Evolutionary conservation across 176 grass and related monocot species (phyloP).

Genomic region (Aegilops sharonensis): DNA sequence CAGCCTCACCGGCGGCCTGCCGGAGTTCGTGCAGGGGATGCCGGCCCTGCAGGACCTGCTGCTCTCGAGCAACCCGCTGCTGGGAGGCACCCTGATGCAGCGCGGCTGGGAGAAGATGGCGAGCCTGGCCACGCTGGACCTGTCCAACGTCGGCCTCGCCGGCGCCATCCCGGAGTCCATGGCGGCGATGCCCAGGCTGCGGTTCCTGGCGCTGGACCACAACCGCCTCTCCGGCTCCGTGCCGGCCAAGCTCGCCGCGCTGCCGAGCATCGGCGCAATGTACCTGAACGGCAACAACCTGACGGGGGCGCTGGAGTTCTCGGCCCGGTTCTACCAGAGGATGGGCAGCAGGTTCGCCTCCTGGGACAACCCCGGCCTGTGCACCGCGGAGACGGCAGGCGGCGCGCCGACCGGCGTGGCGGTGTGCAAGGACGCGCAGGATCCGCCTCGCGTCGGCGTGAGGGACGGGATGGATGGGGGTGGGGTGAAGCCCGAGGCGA

Average conservation of each 20-base stretch:
- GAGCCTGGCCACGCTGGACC: slow-evolving; percentile 62
- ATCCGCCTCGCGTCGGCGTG: not conserved
- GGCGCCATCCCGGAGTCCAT: slow-evolving; percentile 67
- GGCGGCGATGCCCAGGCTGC: slow-evolving; percentile 41
- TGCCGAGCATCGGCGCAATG: slow-evolving; percentile 65
- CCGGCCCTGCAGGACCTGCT: slow-evolving; percentile 69
- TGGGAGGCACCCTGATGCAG: slow-evolving; percentile 43
- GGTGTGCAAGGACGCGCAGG: slow-evolving; percentile 4
- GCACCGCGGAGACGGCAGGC: slow-evolving; percentile 27
- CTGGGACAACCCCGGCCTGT: slow-evolving; percentile 83
- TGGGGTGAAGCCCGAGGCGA: slow-evolving; percentile 41
- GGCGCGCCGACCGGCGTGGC: not conserved
- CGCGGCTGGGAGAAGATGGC: slow-evolving; percentile 46
- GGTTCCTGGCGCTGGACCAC: slow-evolving; percentile 81
- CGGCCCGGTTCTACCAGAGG: slow-evolving; percentile 57
- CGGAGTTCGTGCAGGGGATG: slow-evolving; percentile 38
- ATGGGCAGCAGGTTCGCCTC: slow-evolving; percentile 89
- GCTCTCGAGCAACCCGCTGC: slow-evolving; percentile 67
- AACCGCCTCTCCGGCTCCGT: slow-evolving; percentile 63
- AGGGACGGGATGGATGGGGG: not conserved
- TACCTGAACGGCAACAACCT: slow-evolving; percentile 95
- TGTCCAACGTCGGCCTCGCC: slow-evolving; percentile 46
- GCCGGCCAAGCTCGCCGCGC: slow-evolving; percentile 43
- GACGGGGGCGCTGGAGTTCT: slow-evolving; percentile 63
- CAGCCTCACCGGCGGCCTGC: slow-evolving; percentile 50